Evolutionary conservation across 148 eudicot genomes (phyloP).

Genomic region (Camellia japonica): DNA sequence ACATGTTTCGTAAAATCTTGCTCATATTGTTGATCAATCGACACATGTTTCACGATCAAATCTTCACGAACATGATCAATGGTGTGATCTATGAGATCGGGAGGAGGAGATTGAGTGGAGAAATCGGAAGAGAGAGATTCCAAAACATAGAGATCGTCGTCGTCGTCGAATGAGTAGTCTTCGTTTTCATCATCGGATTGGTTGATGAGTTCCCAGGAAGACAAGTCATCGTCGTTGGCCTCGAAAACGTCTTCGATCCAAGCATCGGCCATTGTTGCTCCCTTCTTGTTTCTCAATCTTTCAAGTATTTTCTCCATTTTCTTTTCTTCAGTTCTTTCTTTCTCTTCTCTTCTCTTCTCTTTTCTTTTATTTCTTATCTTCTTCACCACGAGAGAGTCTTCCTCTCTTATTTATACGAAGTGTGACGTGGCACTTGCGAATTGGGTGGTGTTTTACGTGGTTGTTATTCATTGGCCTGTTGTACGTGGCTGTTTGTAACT

Average conservation of each 20-base stretch:
- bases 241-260: background rate
- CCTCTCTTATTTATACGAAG: background rate
- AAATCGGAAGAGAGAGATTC: conserved; percentile 11
- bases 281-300: background rate
- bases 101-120: background rate
- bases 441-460: background rate
- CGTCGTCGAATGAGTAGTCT: conserved; percentile 5
- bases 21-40: background rate
- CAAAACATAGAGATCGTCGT: background rate
- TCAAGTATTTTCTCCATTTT: conserved; percentile 14
- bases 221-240: conserved; percentile 23
- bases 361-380: background rate
- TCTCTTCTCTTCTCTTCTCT: background rate
- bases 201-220: conserved; percentile 47
- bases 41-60: background rate
- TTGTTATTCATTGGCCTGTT: background rate
- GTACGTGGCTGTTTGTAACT: background rate
- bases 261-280: background rate
- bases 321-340: background rate
- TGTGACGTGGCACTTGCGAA: background rate
- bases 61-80: background rate
- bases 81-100: background rate
- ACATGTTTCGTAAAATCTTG: background rate
- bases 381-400: no score
- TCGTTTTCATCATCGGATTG: conserved; percentile 20